phyloP scores from a whole-genome alignment of 2,329 filamentous ascomycete genomes.

The Thyridium curvatum region DNA sequence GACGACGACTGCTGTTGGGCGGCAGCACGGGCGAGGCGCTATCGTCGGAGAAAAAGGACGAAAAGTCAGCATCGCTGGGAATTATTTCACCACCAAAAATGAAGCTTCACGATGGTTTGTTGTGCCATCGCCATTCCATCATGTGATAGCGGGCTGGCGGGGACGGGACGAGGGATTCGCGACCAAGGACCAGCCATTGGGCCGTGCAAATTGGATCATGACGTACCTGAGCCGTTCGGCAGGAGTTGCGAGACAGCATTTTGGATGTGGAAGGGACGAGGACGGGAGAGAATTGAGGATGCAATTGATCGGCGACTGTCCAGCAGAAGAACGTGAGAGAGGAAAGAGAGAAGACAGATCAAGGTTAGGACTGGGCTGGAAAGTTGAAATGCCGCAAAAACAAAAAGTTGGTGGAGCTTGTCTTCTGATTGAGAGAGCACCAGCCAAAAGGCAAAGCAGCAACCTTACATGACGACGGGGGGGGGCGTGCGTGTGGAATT shows the following conservation, averaged over 20 bases:
- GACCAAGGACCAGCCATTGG: constrained; percentile 10
- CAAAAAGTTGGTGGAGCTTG: constrained; percentile 3
- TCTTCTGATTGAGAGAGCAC: too few species aligned
- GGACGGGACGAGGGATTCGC: neutral
- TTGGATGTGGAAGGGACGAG: constrained; percentile 19
- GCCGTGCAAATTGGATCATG: neutral
- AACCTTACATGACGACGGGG: too few species aligned
- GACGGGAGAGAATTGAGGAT: neutral
- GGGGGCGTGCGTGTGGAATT: too few species aligned
- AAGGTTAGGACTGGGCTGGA: too few species aligned
- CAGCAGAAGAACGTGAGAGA: neutral
- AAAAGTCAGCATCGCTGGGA: constrained; percentile 21
- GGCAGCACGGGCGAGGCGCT: constrained; percentile 48
- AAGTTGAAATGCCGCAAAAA: constrained; percentile 2
- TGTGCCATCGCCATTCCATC: too few species aligned
- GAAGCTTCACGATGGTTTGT: constrained; percentile 1
- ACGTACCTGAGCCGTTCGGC: constrained; percentile 52
- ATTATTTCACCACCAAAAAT: constrained; percentile 1
- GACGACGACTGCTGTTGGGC: constrained; percentile 36
- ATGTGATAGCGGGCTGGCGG: neutral
- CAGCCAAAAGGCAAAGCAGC: too few species aligned
- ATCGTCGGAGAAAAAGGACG: constrained; percentile 8
- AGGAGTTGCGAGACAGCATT: constrained; percentile 55
- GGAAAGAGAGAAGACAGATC: neutral
- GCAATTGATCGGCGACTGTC: neutral